Evolutionary conservation across 352 stramenopile genomes (phyloP).

Genomic region (Albugo candida): DNA sequence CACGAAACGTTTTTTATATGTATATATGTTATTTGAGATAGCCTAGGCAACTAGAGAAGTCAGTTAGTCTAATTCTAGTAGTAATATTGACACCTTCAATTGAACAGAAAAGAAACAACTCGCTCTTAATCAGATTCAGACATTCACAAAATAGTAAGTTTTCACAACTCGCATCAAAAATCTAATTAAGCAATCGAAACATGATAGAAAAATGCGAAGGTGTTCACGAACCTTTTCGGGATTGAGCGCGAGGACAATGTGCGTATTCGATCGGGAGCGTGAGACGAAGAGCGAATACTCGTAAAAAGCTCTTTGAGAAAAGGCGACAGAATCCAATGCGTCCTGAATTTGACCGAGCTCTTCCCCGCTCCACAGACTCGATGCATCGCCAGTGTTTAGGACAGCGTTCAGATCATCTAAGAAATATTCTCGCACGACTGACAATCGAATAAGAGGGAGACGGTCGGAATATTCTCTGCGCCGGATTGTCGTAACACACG

Average conservation of each 20-base stretch:
- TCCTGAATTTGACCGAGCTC: constrained; percentile 75
- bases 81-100: no score
- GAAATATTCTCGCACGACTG: constrained; percentile 87
- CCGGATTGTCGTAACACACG: constrained; percentile 60
- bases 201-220: constrained; percentile 89
- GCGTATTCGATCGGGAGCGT: constrained; percentile 82
- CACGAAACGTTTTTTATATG: no score
- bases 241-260: constrained; percentile 85
- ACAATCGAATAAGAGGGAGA: constrained; percentile 87
- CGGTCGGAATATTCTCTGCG: constrained; percentile 67
- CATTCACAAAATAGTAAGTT: no score
- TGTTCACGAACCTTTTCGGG: constrained; percentile 86
- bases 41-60: no score
- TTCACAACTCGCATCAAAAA: no score
- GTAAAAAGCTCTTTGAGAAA: constrained; percentile 34
- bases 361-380: constrained; percentile 82
- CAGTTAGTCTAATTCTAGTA: no score
- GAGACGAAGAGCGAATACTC: constrained; percentile 84
- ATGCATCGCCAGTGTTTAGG: constrained; percentile 85
- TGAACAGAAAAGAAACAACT: no score
- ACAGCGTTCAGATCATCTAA: constrained; percentile 88
- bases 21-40: no score
- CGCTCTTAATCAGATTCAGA: no score
- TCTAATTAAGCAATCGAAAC: constrained; percentile 95
- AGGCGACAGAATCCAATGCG: constrained; percentile 38